Conservation (phyloP, 176 grass and related monocot genomes). For the Oryza meridionalis region DNA sequence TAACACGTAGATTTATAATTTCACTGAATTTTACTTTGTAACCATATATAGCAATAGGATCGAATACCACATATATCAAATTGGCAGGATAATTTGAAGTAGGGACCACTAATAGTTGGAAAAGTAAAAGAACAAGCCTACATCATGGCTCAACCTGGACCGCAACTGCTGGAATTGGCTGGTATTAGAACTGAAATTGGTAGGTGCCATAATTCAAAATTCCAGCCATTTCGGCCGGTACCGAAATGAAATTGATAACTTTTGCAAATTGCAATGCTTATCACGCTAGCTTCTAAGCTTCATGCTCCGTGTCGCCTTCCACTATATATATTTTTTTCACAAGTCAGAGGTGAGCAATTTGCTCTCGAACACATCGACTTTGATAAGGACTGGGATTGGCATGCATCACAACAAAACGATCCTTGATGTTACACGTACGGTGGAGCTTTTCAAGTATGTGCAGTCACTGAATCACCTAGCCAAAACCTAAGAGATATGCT, state of each 20-base stretch:
- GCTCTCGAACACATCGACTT: background rate
- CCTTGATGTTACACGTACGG: background rate
- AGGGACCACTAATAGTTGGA: background rate
- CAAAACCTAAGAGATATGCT: background rate
- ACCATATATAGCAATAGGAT: too few species aligned
- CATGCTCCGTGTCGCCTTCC: background rate
- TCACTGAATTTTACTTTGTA: too few species aligned
- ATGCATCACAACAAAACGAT: background rate
- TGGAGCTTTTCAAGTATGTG: background rate
- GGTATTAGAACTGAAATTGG: background rate
- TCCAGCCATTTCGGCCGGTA: background rate
- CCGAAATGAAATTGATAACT: background rate
- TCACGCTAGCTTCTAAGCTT: background rate
- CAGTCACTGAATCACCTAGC: background rate
- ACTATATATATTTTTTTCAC: background rate
- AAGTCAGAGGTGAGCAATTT: background rate
- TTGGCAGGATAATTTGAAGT: background rate
- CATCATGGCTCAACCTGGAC: background rate
- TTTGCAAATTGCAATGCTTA: background rate
- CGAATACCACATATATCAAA: too few species aligned
- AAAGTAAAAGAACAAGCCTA: background rate
- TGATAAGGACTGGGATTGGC: background rate
- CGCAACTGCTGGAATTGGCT: background rate
- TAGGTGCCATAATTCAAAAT: too few species aligned
- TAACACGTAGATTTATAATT: too few species aligned